Evolutionary conservation across 768 basidiomycete species (phyloP), one percentile per base, ranked within the genome.

Genomic region (Russula olivacea): DNA sequence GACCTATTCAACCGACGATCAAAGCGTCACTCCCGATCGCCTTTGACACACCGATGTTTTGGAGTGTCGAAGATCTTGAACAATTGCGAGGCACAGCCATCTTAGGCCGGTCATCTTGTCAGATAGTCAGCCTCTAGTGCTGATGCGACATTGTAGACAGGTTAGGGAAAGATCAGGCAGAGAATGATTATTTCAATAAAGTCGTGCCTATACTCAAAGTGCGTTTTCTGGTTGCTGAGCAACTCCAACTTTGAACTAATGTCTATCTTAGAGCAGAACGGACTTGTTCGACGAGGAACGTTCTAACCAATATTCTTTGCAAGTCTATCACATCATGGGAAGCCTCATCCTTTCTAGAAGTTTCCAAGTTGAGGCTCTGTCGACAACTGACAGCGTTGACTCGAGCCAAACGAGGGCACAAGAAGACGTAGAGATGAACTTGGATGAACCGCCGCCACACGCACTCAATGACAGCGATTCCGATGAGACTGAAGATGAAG

Each of bases 21-120:
- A 48, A 64, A 90, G 89, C 74, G 30, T 80, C 80, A 17, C 79
- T 98, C 63, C 95, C 95, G 0, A 77, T 69, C 14, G 64, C 68
- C 14, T 98, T 98, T 71, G 81, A 88, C 67, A 95, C 94, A 0
- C 92, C 93, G 0, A 98, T 99, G 91, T 95, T 98, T 71, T 98
- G 97, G 97, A 76, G 71, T 48, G 79, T 81, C 3, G 80, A 79
- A 2, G 93, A 97, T 58, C 74, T 95, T 11, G 73, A 76, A 28
- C 87, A 91, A 66, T 79, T 99, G 15, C 75, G 78, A 61, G 97
- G 93, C 0, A 96, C 93, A 49, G 82, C 86, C n/a, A 85, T 98
- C 74, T 80, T 92, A 80, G 83, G 92, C 93, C 71, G 71, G 81
- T 83, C 71, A 47, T 25, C 47, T 28, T 0, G 19, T 40, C 50